phyloP scores from a whole-genome alignment of 805 yeast genomes.

The Teunomyces atbi region DNA sequence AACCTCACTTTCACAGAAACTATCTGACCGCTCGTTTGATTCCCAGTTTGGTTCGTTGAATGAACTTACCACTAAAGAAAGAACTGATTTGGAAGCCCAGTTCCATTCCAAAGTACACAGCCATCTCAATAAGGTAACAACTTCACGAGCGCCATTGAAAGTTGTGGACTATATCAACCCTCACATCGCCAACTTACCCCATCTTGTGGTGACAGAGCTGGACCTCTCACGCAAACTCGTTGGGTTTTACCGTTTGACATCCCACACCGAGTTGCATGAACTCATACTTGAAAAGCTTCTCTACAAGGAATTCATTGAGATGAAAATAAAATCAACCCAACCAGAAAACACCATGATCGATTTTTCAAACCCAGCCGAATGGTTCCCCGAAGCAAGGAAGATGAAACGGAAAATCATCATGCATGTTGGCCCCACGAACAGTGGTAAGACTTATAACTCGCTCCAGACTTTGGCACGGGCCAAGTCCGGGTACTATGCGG shows the following conservation, averaged over 20 bases:
- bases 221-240: slow-evolving; percentile 15
- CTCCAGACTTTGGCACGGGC: slow-evolving; percentile 63
- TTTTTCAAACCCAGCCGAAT: slow-evolving; percentile 42
- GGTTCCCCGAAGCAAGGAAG: slow-evolving; percentile 85
- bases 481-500: slow-evolving; percentile 85
- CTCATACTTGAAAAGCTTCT: slow-evolving; percentile 22
- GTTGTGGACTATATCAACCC: slow-evolving; percentile 25
- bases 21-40: not conserved
- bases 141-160: not conserved
- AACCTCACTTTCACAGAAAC: not conserved
- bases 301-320: slow-evolving; percentile 20
- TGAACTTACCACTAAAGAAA: not conserved
- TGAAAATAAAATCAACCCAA: slow-evolving; percentile 10
- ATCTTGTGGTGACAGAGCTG: slow-evolving; percentile 14
- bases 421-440: slow-evolving; percentile 97
- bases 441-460: slow-evolving; percentile 91
- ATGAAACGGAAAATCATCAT: slow-evolving; percentile 76
- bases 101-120: not conserved
- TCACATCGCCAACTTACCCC: slow-evolving; percentile 16
- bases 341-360: slow-evolving; percentile 19
- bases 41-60: not conserved
- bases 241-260: slow-evolving; percentile 13
- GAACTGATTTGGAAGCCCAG: not conserved
- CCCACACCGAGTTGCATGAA: slow-evolving; percentile 20
- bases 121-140: not conserved